Base-by-base conservation (phyloP, 495 filamentous ascomycete species). In the Aspergillus carlsbadensis region DNA sequence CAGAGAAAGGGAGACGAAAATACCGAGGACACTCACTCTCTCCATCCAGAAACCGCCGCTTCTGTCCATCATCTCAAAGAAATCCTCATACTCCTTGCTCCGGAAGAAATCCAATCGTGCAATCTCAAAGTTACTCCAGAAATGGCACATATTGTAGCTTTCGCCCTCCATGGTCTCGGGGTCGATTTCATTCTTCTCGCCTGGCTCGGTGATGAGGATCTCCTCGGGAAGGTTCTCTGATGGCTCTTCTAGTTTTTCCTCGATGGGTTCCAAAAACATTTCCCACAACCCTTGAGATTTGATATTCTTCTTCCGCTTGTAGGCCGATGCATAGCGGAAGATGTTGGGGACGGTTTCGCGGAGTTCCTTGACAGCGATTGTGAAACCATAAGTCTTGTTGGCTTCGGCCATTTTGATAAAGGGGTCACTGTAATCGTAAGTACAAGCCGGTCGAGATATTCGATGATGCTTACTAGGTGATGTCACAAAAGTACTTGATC, bases 101-200 rank as follows among this genome's bases (percentile, higher is more conserved):
- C 94, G 84, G 83, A 97, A 97, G 80, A 90, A 99, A 77, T 90
- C 87, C 50, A 99, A 80, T 51, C 87, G 84, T 17, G 94, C 94
- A 74, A 99, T 99, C 74, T 99, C 94, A 56, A 99, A 99, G 70
- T 99, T 99, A 78, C 91, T 96, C 94, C 94, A 99, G 80, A 98
- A 99, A 79, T 99, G 94, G 74, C 94, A 99, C 94, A 99, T 99
- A 78, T 99, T 99, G 78, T 99, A 99, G 60, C 82, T 88, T 66
- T 99, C 94, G 56, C 90, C 89, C 67, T 97, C 95, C 94, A 99
- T 99, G 15, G 87, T 85, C 66, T 98, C 95, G 0, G 86, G 83
- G 67, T 98, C 91, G 41, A 96, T 85, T 43, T 96, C 89, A 34
- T 80, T 81, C 53, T 84, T 85, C 49, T 84, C 81, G 41, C 86